Conservation (phyloP, 192 early-diverging fungal species). For the Paraglomus occultum region DNA sequence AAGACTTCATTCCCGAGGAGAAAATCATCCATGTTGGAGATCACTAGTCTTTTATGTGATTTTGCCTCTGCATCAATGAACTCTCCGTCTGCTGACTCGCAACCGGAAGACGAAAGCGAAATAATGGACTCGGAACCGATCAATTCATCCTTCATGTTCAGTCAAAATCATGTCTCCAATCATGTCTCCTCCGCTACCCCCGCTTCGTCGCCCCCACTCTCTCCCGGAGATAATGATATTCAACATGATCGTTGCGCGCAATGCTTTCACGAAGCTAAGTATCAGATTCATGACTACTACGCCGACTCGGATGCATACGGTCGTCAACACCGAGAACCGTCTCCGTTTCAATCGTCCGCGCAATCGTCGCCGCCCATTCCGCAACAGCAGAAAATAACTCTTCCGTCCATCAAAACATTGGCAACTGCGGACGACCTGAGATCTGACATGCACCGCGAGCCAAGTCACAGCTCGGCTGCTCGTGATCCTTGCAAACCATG, state of each 20-base stretch:
- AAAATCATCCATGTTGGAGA: slow-evolving; percentile 18
- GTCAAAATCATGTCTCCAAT: neutral
- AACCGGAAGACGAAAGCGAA: slow-evolving; percentile 7
- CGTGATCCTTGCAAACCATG: neutral
- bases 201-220: slow-evolving; percentile 15
- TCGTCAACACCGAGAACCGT: neutral
- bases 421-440: too few species aligned
- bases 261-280: neutral
- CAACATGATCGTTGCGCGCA: neutral
- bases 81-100: neutral
- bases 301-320: too few species aligned
- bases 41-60: slow-evolving; percentile 11
- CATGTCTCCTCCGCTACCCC: neutral
- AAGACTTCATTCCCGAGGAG: slow-evolving; percentile 10
- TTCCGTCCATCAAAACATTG: too few species aligned
- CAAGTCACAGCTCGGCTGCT: neutral
- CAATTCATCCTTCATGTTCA: neutral
- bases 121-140: slow-evolving; percentile 18
- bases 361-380: too few species aligned
- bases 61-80: neutral
- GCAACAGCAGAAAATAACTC: too few species aligned
- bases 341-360: neutral
- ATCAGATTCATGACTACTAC: too few species aligned
- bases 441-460: too few species aligned
- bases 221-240: neutral